Evolutionary conservation across 345 rosid genomes (phyloP).

Genomic region (Ailanthus altissimus): DNA sequence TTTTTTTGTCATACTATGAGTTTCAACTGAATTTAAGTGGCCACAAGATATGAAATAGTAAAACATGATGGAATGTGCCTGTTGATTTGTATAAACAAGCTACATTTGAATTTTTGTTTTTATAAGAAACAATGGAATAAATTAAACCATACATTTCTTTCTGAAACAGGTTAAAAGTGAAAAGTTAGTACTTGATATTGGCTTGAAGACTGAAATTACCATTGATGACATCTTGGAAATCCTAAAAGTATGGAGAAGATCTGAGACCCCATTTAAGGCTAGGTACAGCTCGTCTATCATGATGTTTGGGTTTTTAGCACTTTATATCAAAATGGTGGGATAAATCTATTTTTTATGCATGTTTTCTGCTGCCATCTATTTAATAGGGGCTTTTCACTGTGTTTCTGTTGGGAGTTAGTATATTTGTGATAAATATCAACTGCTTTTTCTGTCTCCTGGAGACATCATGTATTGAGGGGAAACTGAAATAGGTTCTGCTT

Average conservation of each 20-base stretch:
- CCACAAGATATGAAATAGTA: background rate
- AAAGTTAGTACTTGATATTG: constrained; percentile 59
- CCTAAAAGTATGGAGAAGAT: constrained; percentile 56
- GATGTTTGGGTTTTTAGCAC: background rate
- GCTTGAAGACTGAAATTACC: constrained; percentile 72
- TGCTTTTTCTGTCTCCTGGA: background rate
- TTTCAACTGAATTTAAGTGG: background rate
- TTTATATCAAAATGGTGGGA: background rate
- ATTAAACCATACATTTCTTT: constrained; percentile 21
- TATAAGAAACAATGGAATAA: no score
- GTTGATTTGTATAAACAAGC: background rate
- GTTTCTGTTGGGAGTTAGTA: background rate
- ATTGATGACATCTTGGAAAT: constrained; percentile 58
- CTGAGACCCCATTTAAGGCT: constrained; percentile 55
- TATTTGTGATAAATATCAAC: background rate
- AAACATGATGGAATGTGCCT: background rate
- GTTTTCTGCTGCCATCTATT: background rate
- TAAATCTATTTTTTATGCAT: background rate
- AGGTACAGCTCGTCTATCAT: constrained; percentile 48
- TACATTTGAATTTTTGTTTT: background rate
- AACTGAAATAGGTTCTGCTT: background rate
- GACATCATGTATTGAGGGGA: background rate
- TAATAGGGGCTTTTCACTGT: background rate
- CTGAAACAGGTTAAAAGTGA: constrained; percentile 65
- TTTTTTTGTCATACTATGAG: background rate